These are phyloP conservation scores for Colletotrichum sp. DNA, from an alignment of 2,329 filamentous ascomycete species.

Conservation along the genomic window DNA sequence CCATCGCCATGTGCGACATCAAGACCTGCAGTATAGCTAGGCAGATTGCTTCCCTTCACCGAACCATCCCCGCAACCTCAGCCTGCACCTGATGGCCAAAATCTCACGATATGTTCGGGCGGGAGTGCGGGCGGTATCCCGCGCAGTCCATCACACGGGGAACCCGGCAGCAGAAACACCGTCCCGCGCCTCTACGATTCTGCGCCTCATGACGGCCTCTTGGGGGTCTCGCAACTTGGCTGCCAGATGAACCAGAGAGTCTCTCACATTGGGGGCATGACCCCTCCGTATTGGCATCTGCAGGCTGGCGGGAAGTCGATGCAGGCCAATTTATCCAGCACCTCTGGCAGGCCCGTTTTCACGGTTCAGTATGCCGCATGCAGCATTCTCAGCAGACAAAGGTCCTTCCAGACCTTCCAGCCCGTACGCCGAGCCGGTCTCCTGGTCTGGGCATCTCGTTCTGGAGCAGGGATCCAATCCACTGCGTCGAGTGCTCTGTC, in stretches of 20 bases:
- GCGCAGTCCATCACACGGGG: neutral
- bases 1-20: neutral
- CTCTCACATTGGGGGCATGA: neutral
- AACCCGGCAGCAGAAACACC: neutral
- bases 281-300: conserved; percentile 10
- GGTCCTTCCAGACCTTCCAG: conserved; percentile 7
- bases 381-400: conserved; percentile 18
- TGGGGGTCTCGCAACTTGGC: neutral
- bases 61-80: neutral
- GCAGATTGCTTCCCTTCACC: neutral
- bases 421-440: neutral
- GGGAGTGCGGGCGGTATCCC: neutral
- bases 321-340: conserved; percentile 14
- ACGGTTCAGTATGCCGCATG: neutral
- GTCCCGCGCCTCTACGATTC: neutral
- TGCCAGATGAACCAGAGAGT: neutral
- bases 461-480: neutral
- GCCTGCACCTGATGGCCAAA: neutral
- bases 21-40: neutral
- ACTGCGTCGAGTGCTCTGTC: neutral
- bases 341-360: neutral
- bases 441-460: conserved; percentile 4
- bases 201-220: neutral
- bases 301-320: conserved; percentile 6
- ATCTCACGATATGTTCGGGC: conserved; percentile 2